Conservation (phyloP, 169 alveolate genomes). For the Cryptosporidium bovis region DNA sequence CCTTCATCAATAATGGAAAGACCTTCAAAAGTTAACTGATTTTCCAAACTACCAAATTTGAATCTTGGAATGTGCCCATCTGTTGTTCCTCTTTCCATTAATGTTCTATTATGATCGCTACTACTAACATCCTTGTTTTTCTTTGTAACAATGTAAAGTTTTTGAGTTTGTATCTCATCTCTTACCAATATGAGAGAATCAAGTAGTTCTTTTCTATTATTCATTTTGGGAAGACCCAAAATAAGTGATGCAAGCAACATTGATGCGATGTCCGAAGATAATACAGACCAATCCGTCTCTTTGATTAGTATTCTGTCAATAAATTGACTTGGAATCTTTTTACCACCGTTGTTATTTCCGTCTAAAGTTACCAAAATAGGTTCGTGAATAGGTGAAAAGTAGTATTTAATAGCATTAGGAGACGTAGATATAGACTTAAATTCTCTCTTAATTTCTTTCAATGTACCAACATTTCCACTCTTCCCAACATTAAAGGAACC, state of each 20-base stretch:
- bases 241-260: slow-evolving; percentile 40
- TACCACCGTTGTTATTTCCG: slow-evolving; percentile 4
- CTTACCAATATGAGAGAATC: slow-evolving; percentile 4
- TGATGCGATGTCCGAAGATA: slow-evolving; percentile 56
- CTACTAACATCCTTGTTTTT: background rate
- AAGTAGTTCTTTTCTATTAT: slow-evolving; percentile 12
- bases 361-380: slow-evolving; percentile 47
- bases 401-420: slow-evolving; percentile 26
- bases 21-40: background rate
- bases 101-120: no score
- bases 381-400: slow-evolving; percentile 49
- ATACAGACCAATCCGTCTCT: slow-evolving; percentile 49
- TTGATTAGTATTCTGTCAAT: slow-evolving; percentile 34
- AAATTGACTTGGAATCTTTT: slow-evolving; percentile 32
- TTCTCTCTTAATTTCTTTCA: slow-evolving; percentile 14
- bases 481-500: slow-evolving; percentile 6
- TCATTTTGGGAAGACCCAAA: slow-evolving; percentile 30
- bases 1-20: background rate
- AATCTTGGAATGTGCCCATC: slow-evolving; percentile 23
- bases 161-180: slow-evolving; percentile 22
- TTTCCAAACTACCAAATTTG: slow-evolving; percentile 18
- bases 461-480: background rate
- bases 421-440: slow-evolving; percentile 31
- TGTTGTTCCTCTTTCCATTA: no score
- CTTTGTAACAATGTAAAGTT: slow-evolving; percentile 7